phyloP scores from a whole-genome alignment of 331 rosid species.

The Quercus phellos region DNA sequence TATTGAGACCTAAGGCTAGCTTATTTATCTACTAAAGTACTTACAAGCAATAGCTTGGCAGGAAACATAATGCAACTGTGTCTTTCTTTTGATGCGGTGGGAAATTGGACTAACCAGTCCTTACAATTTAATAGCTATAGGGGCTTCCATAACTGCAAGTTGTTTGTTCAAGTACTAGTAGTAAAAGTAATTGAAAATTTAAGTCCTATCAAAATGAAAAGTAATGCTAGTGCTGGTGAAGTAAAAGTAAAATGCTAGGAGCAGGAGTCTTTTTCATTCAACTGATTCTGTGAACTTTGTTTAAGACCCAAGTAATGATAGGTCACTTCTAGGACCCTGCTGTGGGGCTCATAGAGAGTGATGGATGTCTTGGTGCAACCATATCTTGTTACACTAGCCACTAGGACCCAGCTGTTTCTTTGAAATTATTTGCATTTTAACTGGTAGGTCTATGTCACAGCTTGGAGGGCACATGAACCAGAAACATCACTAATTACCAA shows the following conservation, averaged over 20 bases:
- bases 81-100: not conserved
- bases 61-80: too few relatives aligned
- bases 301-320: not conserved
- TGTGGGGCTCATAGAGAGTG: not conserved
- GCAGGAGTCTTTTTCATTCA: not conserved
- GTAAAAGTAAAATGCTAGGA: not conserved
- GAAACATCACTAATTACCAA: too few relatives aligned
- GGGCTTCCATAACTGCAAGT: not conserved
- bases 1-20: too few relatives aligned
- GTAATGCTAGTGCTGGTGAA: not conserved
- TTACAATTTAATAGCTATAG: not conserved
- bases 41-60: too few relatives aligned
- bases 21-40: too few relatives aligned
- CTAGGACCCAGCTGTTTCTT: not conserved
- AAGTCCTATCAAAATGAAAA: not conserved
- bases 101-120: not conserved
- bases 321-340: not conserved
- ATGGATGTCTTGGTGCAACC: not conserved
- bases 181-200: not conserved
- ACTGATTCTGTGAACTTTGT: not conserved
- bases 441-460: too few relatives aligned
- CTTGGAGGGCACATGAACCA: too few relatives aligned
- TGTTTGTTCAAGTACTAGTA: not conserved
- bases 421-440: not conserved
- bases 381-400: not conserved